phyloP scores from a whole-genome alignment of 1,284 basidiomycete genomes.

The Moniliella sp. region DNA sequence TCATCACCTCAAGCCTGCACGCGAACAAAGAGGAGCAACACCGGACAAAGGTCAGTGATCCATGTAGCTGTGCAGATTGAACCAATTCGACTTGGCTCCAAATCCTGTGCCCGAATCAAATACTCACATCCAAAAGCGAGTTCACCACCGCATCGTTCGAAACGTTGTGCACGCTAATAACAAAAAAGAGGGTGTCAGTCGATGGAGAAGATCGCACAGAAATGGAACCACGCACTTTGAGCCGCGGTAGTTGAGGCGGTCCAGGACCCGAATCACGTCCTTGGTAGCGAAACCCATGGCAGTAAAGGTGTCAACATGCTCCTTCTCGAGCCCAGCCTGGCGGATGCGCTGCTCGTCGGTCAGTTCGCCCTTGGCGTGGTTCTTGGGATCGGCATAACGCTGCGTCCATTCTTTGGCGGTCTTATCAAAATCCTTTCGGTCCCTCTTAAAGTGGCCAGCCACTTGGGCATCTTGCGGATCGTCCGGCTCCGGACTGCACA shows the following conservation, averaged over 20 bases:
- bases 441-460: slow-evolving; percentile 82
- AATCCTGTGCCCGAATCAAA: not conserved
- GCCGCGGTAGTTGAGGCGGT: slow-evolving; percentile 74
- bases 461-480: slow-evolving; percentile 88
- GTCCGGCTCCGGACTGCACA: slow-evolving; percentile 87
- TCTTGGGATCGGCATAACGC: slow-evolving; percentile 10
- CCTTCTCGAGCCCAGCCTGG: slow-evolving; percentile 37
- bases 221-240: slow-evolving; percentile 40
- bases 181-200: not conserved
- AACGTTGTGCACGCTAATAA: slow-evolving; percentile 13
- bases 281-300: slow-evolving; percentile 44
- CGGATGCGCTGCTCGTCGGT: slow-evolving; percentile 25
- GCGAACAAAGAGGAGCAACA: too few relatives aligned
- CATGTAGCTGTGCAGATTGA: too few relatives aligned
- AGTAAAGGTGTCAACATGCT: slow-evolving; percentile 37
- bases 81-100: too few relatives aligned
- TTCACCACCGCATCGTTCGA: slow-evolving; percentile 20
- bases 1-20: too few relatives aligned
- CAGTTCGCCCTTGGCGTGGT: not conserved
- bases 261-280: slow-evolving; percentile 70
- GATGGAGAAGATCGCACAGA: not conserved
- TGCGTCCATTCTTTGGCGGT: slow-evolving; percentile 69
- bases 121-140: slow-evolving; percentile 10
- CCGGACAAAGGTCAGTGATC: too few relatives aligned
- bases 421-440: slow-evolving; percentile 63